phyloP scores from a whole-genome alignment of 2,329 filamentous ascomycete genomes.

The Ophiostoma sp. region DNA sequence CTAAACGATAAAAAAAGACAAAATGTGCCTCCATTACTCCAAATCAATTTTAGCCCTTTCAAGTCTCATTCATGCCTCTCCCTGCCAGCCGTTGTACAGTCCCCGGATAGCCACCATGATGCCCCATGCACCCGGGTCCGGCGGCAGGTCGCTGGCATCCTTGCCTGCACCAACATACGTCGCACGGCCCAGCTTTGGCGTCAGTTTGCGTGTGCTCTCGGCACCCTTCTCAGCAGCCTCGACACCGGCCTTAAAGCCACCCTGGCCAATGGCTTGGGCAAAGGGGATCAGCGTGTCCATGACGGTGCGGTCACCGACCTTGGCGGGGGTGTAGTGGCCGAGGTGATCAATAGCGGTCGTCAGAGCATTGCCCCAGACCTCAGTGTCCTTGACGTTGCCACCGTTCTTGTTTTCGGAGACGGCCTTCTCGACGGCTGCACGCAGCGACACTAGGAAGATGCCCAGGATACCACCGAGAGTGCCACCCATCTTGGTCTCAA shows the following conservation, averaged over 20 bases:
- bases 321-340: conserved; percentile 55
- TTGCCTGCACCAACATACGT: conserved; percentile 63
- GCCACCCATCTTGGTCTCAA: conserved; percentile 58
- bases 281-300: conserved; percentile 61
- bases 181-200: conserved; percentile 64
- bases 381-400: conserved; percentile 26
- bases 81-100: conserved; percentile 34
- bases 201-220: conserved; percentile 64
- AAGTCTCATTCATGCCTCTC: not conserved
- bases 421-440: conserved; percentile 40
- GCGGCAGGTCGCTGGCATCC: conserved; percentile 54
- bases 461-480: conserved; percentile 55
- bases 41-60: not conserved
- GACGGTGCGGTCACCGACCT: conserved; percentile 57
- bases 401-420: not conserved
- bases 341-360: conserved; percentile 48
- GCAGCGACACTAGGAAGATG: conserved; percentile 54
- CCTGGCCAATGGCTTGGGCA: conserved; percentile 47
- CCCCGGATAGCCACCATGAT: conserved; percentile 57
- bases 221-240: conserved; percentile 60
- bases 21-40: not conserved
- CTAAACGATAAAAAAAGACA: not conserved
- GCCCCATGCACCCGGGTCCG: conserved; percentile 72
- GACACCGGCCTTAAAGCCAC: conserved; percentile 56
- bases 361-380: conserved; percentile 48